phyloP scores from a whole-genome alignment of 108 stramenopile species.

The Schizochytrium sp. region DNA sequence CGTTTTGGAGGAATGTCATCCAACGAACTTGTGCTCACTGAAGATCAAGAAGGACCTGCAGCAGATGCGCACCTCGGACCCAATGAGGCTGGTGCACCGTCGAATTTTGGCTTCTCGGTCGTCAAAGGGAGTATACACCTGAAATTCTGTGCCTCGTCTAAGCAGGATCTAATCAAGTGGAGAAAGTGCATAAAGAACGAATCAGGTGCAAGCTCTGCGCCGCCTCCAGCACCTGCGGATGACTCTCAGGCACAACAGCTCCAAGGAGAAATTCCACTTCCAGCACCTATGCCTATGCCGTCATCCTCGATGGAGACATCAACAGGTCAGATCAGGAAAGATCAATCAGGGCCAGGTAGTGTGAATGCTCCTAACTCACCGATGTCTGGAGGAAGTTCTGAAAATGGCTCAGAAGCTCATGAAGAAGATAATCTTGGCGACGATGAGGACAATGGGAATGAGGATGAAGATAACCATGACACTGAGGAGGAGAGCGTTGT shows the following conservation, averaged over 20 bases:
- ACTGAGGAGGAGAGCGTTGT: neutral
- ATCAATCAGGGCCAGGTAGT: neutral
- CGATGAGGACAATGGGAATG: neutral
- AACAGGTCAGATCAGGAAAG: neutral
- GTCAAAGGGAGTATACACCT: neutral
- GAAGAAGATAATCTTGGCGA: neutral
- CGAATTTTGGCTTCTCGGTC: conserved; percentile 43
- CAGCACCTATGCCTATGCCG: conserved; percentile 20
- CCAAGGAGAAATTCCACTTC: neutral
- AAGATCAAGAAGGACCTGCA: neutral
- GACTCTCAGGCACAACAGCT: neutral
- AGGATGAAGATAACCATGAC: neutral
- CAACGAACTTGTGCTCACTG: neutral
- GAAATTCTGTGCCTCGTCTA: conserved; percentile 20
- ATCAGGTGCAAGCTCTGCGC: neutral
- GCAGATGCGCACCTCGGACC: conserved; percentile 14
- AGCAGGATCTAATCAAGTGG: conserved; percentile 55
- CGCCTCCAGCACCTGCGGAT: neutral
- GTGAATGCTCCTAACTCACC: neutral
- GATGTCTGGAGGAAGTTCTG: neutral
- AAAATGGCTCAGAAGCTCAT: neutral
- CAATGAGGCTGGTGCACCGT: conserved; percentile 8
- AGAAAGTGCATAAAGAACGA: conserved; percentile 8
- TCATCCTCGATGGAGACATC: neutral
- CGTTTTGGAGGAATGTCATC: neutral